Percentiles rank a stretch among this genome's conserved stretches.
These are phyloP conservation scores for Clarireedia paspali DNA, from an alignment of 2,329 filamentous ascomycete species.

Conservation along the genomic window DNA sequence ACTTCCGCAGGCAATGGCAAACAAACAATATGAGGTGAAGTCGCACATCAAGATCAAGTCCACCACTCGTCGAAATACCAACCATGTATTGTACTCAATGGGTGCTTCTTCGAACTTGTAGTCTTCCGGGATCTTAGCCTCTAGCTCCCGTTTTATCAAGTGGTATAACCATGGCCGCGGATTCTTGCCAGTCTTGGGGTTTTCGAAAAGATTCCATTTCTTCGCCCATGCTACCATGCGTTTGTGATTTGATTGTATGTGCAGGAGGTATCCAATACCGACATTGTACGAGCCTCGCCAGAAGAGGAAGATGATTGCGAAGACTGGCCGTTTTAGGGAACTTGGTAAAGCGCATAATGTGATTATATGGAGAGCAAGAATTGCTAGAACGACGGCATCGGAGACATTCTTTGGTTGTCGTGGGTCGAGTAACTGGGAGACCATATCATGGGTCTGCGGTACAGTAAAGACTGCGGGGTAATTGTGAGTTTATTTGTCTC, in stretches of 20 bases:
- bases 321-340: constrained; percentile 63
- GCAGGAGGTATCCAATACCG: constrained; percentile 84
- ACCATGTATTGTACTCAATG: constrained; percentile 98
- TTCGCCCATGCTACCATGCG: constrained; percentile 82
- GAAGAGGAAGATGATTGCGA: constrained; percentile 79
- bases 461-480: constrained; percentile 74
- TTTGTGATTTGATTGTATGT: constrained; percentile 83
- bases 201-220: constrained; percentile 78
- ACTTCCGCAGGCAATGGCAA: constrained; percentile 80
- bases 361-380: constrained; percentile 68
- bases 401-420: constrained; percentile 92
- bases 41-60: constrained; percentile 99
- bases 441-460: constrained; percentile 96
- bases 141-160: constrained; percentile 80
- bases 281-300: constrained; percentile 91
- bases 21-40: constrained; percentile 93
- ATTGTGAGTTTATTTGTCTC: background rate
- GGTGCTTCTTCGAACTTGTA: constrained; percentile 91
- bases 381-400: constrained; percentile 70
- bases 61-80: constrained; percentile 89
- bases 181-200: constrained; percentile 72
- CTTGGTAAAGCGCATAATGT: constrained; percentile 66
- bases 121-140: constrained; percentile 89
- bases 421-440: constrained; percentile 90
- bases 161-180: constrained; percentile 75